Conservation (phyloP, 306 rosid species). For the Bauhinia variegata region DNA sequence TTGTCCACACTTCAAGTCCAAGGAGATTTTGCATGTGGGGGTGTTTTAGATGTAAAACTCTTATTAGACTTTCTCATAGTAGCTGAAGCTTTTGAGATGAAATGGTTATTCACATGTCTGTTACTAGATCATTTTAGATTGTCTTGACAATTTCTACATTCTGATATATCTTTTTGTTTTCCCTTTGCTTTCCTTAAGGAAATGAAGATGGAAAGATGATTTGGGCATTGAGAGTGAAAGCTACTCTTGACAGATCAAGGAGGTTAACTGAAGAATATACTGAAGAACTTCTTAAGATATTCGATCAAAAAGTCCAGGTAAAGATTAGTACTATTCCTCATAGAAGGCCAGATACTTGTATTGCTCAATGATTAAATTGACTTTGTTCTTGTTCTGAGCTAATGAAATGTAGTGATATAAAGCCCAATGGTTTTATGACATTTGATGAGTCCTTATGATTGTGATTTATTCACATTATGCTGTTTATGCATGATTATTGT, state of each 20-base stretch:
- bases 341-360: slow-evolving; percentile 24
- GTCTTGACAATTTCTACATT: slow-evolving; percentile 26
- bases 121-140: slow-evolving; percentile 11
- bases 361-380: slow-evolving; percentile 12
- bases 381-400: background rate
- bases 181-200: slow-evolving; percentile 48
- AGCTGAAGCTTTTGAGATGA: too few relatives aligned
- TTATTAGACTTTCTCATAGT: too few relatives aligned
- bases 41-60: too few relatives aligned
- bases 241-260: slow-evolving; percentile 93
- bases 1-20: too few relatives aligned
- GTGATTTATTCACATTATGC: background rate
- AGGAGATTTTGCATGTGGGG: too few relatives aligned
- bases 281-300: slow-evolving; percentile 90
- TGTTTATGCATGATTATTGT: too few relatives aligned
- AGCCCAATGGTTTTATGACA: background rate
- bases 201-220: slow-evolving; percentile 90
- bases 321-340: slow-evolving; percentile 24
- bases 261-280: slow-evolving; percentile 95
- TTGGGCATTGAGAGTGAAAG: slow-evolving; percentile 91
- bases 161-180: slow-evolving; percentile 18
- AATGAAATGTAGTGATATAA: background rate
- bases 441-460: background rate
- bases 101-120: too few relatives aligned
- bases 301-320: slow-evolving; percentile 93